These are phyloP conservation scores for Tuber borchii DNA, from an alignment of 495 filamentous ascomycete genomes.

Conservation along the genomic window DNA sequence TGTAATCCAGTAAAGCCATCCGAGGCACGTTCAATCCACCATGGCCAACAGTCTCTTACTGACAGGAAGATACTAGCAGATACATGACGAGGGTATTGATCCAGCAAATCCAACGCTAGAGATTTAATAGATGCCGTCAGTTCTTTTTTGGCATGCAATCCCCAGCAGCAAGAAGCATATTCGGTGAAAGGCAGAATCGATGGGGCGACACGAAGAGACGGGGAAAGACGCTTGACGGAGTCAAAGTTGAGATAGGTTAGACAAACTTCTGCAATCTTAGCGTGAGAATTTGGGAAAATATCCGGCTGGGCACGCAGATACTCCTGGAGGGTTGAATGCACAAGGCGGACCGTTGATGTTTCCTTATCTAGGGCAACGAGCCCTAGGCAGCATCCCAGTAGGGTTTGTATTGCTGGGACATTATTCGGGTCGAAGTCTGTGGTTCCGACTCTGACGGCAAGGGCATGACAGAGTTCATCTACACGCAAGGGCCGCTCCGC, in stretches of 20 bases:
- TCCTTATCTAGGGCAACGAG: slow-evolving; percentile 8
- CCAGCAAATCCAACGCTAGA: neutral
- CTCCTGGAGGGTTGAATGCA: slow-evolving; percentile 6
- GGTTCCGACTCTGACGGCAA: slow-evolving; percentile 6
- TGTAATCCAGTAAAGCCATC: neutral
- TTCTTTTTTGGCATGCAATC: neutral
- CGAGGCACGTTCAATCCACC: slow-evolving; percentile 1
- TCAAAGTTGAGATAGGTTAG: slow-evolving; percentile 11
- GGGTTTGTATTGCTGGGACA: slow-evolving; percentile 1
- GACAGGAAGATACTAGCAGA: neutral
- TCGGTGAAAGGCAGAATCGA: neutral
- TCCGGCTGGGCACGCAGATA: neutral
- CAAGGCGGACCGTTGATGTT: neutral
- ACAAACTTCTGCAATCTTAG: slow-evolving; percentile 2
- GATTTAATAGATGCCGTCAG: neutral
- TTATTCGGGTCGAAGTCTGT: slow-evolving; percentile 9
- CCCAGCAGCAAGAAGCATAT: neutral
- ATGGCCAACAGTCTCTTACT: neutral
- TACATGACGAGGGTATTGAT: neutral
- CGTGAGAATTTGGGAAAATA: neutral
- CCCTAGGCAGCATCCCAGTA: slow-evolving; percentile 6
- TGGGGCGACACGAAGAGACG: neutral
- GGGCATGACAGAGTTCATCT: slow-evolving; percentile 11
- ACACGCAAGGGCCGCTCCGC: slow-evolving; percentile 3
- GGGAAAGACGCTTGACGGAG: neutral